These are phyloP conservation scores for Neoboletus magnificus DNA, from an alignment of 768 basidiomycete species.

Conservation along the genomic window DNA sequence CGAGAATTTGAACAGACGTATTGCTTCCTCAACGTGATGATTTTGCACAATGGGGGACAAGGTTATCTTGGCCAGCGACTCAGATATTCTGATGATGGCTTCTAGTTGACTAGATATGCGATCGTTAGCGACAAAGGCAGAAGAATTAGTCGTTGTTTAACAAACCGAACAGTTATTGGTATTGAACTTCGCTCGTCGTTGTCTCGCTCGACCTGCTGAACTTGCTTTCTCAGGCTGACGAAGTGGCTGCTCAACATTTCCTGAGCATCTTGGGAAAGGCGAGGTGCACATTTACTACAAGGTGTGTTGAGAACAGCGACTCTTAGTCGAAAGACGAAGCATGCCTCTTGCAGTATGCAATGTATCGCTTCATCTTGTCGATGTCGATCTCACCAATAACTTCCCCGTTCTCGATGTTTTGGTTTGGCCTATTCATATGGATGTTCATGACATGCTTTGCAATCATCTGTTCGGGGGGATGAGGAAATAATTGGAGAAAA, in stretches of 20 bases:
- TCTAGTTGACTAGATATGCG: slow-evolving; percentile 73
- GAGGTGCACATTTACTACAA: slow-evolving; percentile 89
- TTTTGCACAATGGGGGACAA: slow-evolving; percentile 81
- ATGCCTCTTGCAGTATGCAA: slow-evolving; percentile 93
- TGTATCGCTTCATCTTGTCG: slow-evolving; percentile 98
- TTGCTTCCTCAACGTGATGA: slow-evolving; percentile 96
- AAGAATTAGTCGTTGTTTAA: slow-evolving; percentile 4
- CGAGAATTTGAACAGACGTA: slow-evolving; percentile 96
- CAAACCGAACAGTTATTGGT: slow-evolving; percentile 94
- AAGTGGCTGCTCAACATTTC: slow-evolving; percentile 97
- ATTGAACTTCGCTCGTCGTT: slow-evolving; percentile 98
- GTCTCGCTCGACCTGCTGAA: slow-evolving; percentile 93
- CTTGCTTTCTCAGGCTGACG: slow-evolving; percentile 87
- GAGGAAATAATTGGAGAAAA: neutral
- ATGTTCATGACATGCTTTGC: slow-evolving; percentile 98
- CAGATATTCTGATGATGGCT: slow-evolving; percentile 98
- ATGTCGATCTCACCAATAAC: slow-evolving; percentile 86
- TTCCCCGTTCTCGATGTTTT: slow-evolving; percentile 55
- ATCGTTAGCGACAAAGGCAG: slow-evolving; percentile 1
- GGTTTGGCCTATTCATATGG: slow-evolving; percentile 90
- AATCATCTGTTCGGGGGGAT: slow-evolving; percentile 60
- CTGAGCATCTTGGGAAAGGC: slow-evolving; percentile 88
- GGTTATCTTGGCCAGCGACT: slow-evolving; percentile 92
- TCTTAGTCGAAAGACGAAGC: slow-evolving; percentile 14
- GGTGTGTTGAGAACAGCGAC: neutral